Evolutionary conservation across 2,329 filamentous ascomycete species (phyloP), one percentile per base, ranked within the genome.

Genomic region (Penicillium concentricum): DNA sequence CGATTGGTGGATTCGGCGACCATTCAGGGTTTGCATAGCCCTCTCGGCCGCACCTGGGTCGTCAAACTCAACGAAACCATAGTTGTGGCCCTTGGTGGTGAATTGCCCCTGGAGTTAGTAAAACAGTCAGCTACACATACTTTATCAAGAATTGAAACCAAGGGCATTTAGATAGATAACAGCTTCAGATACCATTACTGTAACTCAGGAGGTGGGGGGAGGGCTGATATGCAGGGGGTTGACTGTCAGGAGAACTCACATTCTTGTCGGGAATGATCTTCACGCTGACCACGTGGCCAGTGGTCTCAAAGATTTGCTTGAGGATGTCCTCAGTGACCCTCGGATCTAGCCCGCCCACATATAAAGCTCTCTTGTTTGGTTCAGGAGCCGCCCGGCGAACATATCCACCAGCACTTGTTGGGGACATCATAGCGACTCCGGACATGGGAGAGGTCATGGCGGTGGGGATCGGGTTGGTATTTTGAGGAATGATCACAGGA

Each of bases 221-320:
- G 32, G 1, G 30, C 48, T 39, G 48, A 55, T 44, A 56, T 57
- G 46, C 35, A 54, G 50, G 54, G 54, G 51, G 38, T 12, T 42
- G 44, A 13, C 35, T 51, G 39, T 41, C 39, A 57, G 48, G 28
- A 46, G 28, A 50, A 86, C 91, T 84, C 80, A 96, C 92, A 78
- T 97, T 99, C 84, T 99, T 99, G 82, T 99, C 94, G 51, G 94
- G 94, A 74, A 99, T 99, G 72, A 99, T 97, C 83, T 99, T 99
- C 74, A 99, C 94, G 72, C 91, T 97, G 79, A 96, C 89, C 63
- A 99, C 94, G 78, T 99, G 94, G 56, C 94, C 94, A 58, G 92
- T 97, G 7, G 94, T 99, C 82, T 99, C 94, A 72, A 99, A 99
- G 69, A 97, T 97, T 77, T 97, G 93, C 72, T 92, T 91, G 75